Percentiles rank a stretch among this genome's conserved stretches.
These are phyloP conservation scores for Tillandsia fasciculata DNA, from an alignment of 176 grass and related monocot species.

Conservation along the genomic window DNA sequence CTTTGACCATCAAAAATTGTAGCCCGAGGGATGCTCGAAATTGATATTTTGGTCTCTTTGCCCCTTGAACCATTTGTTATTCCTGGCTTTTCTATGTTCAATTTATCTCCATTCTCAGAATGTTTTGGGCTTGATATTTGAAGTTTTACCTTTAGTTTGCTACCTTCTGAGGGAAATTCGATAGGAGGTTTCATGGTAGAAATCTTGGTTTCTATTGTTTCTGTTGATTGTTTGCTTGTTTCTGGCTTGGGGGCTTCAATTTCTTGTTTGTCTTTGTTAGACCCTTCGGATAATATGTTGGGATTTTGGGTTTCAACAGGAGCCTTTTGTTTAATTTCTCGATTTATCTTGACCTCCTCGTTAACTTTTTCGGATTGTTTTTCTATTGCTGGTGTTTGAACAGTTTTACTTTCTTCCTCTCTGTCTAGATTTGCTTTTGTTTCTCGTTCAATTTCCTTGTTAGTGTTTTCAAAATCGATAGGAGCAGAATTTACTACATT, in stretches of 20 bases:
- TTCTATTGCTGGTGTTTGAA: neutral
- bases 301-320: neutral
- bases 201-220: neutral
- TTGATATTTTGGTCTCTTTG: constrained; percentile 36
- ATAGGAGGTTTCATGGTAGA: neutral
- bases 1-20: constrained; percentile 32
- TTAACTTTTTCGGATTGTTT: neutral
- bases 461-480: neutral
- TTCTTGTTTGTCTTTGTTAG: neutral
- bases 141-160: constrained; percentile 7
- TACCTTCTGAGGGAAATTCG: neutral
- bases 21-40: constrained; percentile 32
- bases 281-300: neutral
- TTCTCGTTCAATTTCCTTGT: neutral
- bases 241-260: neutral
- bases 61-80: neutral
- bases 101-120: neutral
- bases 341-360: neutral
- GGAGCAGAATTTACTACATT: neutral
- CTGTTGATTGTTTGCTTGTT: neutral
- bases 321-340: neutral
- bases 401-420: neutral
- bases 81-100: neutral
- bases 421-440: neutral
- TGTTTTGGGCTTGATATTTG: constrained; percentile 15